Evolutionary conservation across 2,329 filamentous ascomycete genomes (phyloP).

Genomic region (Aureobasidium pullulans): DNA sequence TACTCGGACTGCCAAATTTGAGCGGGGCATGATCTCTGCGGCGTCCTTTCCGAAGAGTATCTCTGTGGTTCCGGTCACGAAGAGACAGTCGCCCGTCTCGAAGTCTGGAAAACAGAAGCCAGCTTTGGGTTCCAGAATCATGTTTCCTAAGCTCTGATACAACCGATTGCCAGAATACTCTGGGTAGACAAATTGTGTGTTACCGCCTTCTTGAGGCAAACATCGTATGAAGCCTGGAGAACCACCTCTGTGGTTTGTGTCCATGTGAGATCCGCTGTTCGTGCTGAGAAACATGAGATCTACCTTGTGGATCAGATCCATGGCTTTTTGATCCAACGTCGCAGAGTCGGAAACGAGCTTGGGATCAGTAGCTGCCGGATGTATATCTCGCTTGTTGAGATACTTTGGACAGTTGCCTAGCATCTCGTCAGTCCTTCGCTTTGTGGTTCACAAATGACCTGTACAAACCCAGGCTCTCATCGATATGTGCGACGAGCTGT

Average conservation of each 20-base stretch:
- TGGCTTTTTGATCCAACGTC: slow-evolving; percentile 46
- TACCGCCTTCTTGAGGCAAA: slow-evolving; percentile 44
- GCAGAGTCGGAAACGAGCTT: slow-evolving; percentile 41
- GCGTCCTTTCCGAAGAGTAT: slow-evolving; percentile 61
- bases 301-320: slow-evolving; percentile 53
- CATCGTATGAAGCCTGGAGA: slow-evolving; percentile 66
- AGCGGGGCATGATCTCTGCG: slow-evolving; percentile 54
- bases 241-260: slow-evolving; percentile 76
- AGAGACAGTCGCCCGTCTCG: slow-evolving; percentile 63
- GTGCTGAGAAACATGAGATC: slow-evolving; percentile 77
- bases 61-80: slow-evolving; percentile 61
- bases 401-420: slow-evolving; percentile 81
- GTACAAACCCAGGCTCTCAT: slow-evolving; percentile 54
- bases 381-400: slow-evolving; percentile 64
- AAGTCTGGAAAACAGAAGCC: slow-evolving; percentile 71
- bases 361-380: slow-evolving; percentile 48
- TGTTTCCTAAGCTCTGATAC: slow-evolving; percentile 77
- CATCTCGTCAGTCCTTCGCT: slow-evolving; percentile 12
- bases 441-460: not conserved
- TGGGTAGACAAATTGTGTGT: slow-evolving; percentile 60
- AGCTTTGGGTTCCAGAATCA: slow-evolving; percentile 57
- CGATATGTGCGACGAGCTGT: slow-evolving; percentile 60
- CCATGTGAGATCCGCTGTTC: slow-evolving; percentile 60
- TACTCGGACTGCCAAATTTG: slow-evolving; percentile 66
- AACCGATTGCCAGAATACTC: slow-evolving; percentile 80